A percentile compares a stretch with the other conserved stretches of the same genome.
phyloP scores from a whole-genome alignment of 805 yeast species.

The Kregervanrija pseudodelftensis region DNA sequence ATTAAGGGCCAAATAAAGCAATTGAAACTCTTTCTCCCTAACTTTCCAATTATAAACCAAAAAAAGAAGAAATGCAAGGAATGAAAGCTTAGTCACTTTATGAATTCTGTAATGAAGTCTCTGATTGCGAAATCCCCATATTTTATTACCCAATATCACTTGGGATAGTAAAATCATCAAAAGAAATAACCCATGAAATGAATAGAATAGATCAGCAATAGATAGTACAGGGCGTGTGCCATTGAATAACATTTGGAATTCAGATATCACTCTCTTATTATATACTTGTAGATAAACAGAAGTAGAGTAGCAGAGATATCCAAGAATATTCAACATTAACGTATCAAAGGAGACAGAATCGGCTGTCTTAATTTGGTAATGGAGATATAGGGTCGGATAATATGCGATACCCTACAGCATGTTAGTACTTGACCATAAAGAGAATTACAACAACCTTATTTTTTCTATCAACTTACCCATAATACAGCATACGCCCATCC shows the following conservation, averaged over 20 bases:
- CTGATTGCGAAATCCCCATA: slow-evolving; percentile 29
- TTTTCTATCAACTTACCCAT: slow-evolving; percentile 17
- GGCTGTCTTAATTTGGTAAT: slow-evolving; percentile 33
- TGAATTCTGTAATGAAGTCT: slow-evolving; percentile 21
- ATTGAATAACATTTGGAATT: slow-evolving; percentile 26
- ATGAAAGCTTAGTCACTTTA: slow-evolving; percentile 14
- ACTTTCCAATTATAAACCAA: slow-evolving; percentile 11
- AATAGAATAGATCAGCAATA: slow-evolving; percentile 38
- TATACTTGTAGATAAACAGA: slow-evolving; percentile 39
- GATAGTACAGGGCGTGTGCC: slow-evolving; percentile 35
- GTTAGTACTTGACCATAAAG: not conserved
- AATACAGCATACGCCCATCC: slow-evolving; percentile 25
- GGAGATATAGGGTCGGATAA: slow-evolving; percentile 41
- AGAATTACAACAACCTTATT: not conserved
- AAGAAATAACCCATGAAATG: slow-evolving; percentile 39
- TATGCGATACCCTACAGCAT: slow-evolving; percentile 35
- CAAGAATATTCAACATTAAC: slow-evolving; percentile 37
- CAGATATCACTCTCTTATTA: slow-evolving; percentile 25
- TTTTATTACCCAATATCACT: slow-evolving; percentile 26
- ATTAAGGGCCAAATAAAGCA: slow-evolving; percentile 32
- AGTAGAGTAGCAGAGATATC: slow-evolving; percentile 36
- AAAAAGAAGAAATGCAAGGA: slow-evolving; percentile 8
- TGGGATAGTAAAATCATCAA: slow-evolving; percentile 34
- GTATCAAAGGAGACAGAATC: slow-evolving; percentile 47
- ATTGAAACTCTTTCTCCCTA: slow-evolving; percentile 13